Evolutionary conservation across 169 alveolate species (phyloP).

Genomic region (Cyclospora cayetanensis): DNA sequence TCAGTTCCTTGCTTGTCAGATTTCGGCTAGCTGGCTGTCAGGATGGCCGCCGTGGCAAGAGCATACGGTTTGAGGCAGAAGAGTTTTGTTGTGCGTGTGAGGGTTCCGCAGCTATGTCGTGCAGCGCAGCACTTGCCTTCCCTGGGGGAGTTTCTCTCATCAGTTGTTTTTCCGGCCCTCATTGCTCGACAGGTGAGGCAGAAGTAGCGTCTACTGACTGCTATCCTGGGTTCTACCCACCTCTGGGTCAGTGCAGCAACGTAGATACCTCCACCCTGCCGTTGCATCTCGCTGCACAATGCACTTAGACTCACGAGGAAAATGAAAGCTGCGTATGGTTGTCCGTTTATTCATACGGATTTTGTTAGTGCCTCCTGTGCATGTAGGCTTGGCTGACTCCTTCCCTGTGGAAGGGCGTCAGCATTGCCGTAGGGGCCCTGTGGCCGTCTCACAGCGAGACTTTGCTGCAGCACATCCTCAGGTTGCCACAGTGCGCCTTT

Average conservation of each 20-base stretch:
- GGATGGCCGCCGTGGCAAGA: not conserved
- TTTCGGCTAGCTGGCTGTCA: too few relatives aligned
- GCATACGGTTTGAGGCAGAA: not conserved
- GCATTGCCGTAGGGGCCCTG: conserved; percentile 41
- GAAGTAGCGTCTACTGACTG: too few relatives aligned
- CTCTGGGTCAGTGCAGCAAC: too few relatives aligned
- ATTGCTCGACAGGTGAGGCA: not conserved
- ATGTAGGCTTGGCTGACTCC: conserved; percentile 28
- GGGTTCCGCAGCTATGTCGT: conserved; percentile 33
- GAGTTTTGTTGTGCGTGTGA: not conserved
- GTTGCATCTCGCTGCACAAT: too few relatives aligned
- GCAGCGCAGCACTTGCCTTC: conserved; percentile 50
- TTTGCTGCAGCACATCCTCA: conserved; percentile 51
- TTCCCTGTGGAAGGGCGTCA: conserved; percentile 34
- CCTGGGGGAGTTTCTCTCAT: conserved; percentile 16
- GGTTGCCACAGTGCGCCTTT: conserved; percentile 18
- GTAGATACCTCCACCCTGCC: too few relatives aligned
- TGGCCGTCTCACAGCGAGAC: conserved; percentile 44
- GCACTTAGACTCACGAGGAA: too few relatives aligned
- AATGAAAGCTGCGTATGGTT: too few relatives aligned
- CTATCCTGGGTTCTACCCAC: too few relatives aligned
- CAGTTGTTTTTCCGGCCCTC: conserved; percentile 7
- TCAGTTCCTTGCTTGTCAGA: not conserved
- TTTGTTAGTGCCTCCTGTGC: too few relatives aligned
- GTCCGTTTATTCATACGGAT: too few relatives aligned